Percentiles rank a stretch among this genome's conserved stretches.
phyloP scores from a whole-genome alignment of 1,284 basidiomycete species.

The Naganishia sp. region DNA sequence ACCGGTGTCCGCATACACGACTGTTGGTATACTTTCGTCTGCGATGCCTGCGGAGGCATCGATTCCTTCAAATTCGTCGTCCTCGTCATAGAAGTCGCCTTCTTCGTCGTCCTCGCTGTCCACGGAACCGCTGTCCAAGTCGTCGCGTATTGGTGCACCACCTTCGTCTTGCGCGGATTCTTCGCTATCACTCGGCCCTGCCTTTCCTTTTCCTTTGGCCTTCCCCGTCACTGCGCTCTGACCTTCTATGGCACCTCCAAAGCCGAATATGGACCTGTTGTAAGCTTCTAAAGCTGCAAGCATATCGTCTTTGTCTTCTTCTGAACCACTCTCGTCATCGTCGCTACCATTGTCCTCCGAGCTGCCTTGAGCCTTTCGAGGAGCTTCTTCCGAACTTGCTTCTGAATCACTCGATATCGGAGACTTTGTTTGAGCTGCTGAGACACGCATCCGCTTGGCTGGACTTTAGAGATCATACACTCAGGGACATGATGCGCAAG shows the following conservation, averaged over 20 bases:
- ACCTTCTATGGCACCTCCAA: background rate
- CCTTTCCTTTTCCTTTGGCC: slow-evolving; percentile 10
- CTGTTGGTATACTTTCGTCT: slow-evolving; percentile 42
- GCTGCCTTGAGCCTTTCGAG: background rate
- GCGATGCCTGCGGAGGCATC: background rate
- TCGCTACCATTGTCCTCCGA: background rate
- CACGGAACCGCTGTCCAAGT: slow-evolving; percentile 29
- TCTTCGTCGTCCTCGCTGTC: slow-evolving; percentile 42
- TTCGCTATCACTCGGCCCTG: slow-evolving; percentile 11
- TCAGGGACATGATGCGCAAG: background rate
- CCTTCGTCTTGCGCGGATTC: slow-evolving; percentile 8
- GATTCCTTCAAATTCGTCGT: slow-evolving; percentile 10
- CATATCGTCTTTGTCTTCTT: slow-evolving; percentile 44
- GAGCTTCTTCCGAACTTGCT: background rate
- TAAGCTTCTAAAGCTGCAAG: slow-evolving; percentile 52
- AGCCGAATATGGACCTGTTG: slow-evolving; percentile 47
- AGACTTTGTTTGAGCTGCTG: background rate
- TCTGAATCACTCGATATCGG: background rate
- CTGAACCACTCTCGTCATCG: slow-evolving; percentile 12
- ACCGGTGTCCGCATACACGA: slow-evolving; percentile 44
- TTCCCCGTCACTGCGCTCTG: background rate
- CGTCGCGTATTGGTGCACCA: slow-evolving; percentile 30
- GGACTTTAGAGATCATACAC: background rate
- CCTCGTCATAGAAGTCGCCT: slow-evolving; percentile 45
- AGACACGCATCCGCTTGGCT: slow-evolving; percentile 9